Conservation (phyloP, 257 asterid species). For the Solanum corneliomulleri region DNA sequence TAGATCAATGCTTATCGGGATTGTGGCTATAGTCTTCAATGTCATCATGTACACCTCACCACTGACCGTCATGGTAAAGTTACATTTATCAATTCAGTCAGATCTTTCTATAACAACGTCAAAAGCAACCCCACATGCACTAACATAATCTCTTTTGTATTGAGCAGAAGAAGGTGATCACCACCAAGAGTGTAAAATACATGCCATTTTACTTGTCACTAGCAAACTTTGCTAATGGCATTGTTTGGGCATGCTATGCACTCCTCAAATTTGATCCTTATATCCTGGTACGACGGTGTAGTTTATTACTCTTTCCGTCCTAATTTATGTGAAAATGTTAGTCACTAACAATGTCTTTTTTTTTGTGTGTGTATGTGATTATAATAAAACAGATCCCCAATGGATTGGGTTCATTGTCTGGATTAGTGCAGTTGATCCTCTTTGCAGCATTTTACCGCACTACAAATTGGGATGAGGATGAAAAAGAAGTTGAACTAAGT, state of each 20-base stretch:
- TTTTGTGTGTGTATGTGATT: background rate
- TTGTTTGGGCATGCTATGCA: background rate
- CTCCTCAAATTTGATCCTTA: background rate
- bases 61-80: slow-evolving; percentile 51
- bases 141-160: background rate
- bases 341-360: background rate
- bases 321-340: background rate
- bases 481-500: background rate
- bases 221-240: slow-evolving; percentile 1
- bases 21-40: slow-evolving; percentile 33
- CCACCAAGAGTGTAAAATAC: slow-evolving; percentile 5
- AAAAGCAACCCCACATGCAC: background rate
- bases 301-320: background rate
- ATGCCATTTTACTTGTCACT: slow-evolving; percentile 6
- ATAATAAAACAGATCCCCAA: slow-evolving; percentile 28
- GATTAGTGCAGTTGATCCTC: slow-evolving; percentile 30
- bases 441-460: slow-evolving; percentile 22
- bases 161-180: background rate
- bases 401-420: slow-evolving; percentile 40
- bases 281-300: background rate
- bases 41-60: slow-evolving; percentile 52
- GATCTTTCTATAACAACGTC: background rate
- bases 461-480: slow-evolving; percentile 40
- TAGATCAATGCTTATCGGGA: slow-evolving; percentile 38
- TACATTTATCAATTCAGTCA: background rate